Evolutionary conservation across 768 basidiomycete genomes (phyloP), one percentile per base, ranked within the genome.

Genomic region (Mycena vitilis): DNA sequence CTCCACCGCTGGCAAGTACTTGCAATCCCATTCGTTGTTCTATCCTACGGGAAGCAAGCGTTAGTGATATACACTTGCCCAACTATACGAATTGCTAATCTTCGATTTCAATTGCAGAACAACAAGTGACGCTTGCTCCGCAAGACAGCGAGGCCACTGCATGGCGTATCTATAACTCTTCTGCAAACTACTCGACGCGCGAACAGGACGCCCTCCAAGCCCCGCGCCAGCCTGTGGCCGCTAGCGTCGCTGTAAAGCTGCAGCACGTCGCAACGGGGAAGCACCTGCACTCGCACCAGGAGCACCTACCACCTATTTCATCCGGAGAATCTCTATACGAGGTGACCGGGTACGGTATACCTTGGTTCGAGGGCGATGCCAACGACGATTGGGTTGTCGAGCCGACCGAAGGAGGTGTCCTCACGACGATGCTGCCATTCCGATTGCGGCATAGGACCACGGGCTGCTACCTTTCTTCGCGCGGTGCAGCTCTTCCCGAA

Each of bases 341-440:
- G 55, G 63, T 64, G 8, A 48, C 63, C 3, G 54, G n/a, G 4
- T 64, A 64, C 36, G 63, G 63, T 6, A 23, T 64, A 2, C 7
- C 15, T 23, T 54, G 63, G 13, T 64, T 56, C 37, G 15, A n/a
- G 5, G 63, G 63, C 36, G 63, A 64, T 23, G 63, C 44, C 34
- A 64, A 64, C 47, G 63, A 64, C 20, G 45, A 64, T 18, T 64
- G 63, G 63, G 15, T 56, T 45, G 44, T 64, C 12, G 63, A 64
- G 54, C 45, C n/a, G 23, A 38, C 18, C 16, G 34, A 49, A 13
- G 63, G 63, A 23, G 23, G 18, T 12, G 45, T 49, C n/a, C 55
- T 64, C 15, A 37, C 45, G 16, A 40, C 11, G 9, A 44, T 15
- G 37, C 37, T 30, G 37, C 63, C 63, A 20, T 55, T 64, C 44